phyloP scores from a whole-genome alignment of 768 basidiomycete genomes.

The Podaxis rugospora region DNA sequence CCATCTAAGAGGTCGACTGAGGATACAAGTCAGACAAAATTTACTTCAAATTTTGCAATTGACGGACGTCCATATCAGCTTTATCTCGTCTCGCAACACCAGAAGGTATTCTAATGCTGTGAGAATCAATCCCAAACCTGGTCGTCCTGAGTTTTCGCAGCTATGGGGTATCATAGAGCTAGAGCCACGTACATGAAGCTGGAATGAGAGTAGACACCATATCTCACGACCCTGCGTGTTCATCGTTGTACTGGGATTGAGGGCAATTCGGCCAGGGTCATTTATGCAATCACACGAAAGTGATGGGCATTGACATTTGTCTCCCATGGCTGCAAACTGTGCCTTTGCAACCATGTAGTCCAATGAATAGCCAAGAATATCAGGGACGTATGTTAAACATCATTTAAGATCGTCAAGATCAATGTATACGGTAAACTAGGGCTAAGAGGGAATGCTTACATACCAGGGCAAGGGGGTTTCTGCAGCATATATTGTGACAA shows the following conservation, averaged over 20 bases:
- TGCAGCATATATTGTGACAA: constrained; percentile 9
- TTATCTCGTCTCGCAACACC: constrained; percentile 15
- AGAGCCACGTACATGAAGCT: neutral
- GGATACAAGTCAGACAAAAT: neutral
- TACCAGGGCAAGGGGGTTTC: neutral
- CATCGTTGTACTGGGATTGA: too few species aligned
- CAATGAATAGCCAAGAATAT: too few species aligned
- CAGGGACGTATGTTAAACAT: neutral
- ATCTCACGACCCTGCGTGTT: neutral
- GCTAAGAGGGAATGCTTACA: neutral
- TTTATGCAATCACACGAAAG: too few species aligned
- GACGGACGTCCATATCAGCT: constrained; percentile 15
- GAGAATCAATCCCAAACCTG: constrained; percentile 15
- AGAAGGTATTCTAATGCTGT: constrained; percentile 13
- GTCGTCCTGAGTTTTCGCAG: neutral
- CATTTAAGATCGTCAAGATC: neutral
- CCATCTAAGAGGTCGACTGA: constrained; percentile 11
- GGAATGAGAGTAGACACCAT: constrained; percentile 13
- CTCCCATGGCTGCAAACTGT: too few species aligned
- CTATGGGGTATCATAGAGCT: neutral
- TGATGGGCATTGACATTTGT: too few species aligned
- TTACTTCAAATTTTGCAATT: neutral
- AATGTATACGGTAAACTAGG: neutral
- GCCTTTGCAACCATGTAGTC: too few species aligned
- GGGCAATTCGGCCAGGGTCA: too few species aligned